Conservation (phyloP, 306 rosid species). For the Cercis canadensis region DNA sequence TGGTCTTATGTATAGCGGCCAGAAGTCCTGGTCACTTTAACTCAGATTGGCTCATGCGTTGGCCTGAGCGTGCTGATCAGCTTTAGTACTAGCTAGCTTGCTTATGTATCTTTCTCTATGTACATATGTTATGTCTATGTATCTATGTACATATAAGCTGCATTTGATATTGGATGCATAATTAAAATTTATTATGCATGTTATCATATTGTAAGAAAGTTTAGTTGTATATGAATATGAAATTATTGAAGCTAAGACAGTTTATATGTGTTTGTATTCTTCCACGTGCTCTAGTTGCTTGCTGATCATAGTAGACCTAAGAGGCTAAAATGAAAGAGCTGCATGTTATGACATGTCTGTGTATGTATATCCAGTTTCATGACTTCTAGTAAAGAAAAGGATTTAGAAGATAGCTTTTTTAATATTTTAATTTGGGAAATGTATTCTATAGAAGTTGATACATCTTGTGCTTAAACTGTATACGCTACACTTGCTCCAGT, state of each 20-base stretch:
- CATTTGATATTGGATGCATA: neutral
- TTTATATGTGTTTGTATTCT: too few species aligned
- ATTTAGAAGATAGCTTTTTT: neutral
- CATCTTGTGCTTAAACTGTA: too few species aligned
- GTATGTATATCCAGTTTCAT: neutral
- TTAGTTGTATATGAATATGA: neutral
- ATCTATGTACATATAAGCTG: neutral
- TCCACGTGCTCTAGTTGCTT: too few species aligned
- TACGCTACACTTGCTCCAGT: too few species aligned
- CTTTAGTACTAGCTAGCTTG: too few species aligned
- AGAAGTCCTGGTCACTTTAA: conserved; percentile 21
- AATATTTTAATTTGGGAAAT: too few species aligned
- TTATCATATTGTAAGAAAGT: neutral
- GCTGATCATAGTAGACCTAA: too few species aligned
- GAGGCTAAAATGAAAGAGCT: too few species aligned
- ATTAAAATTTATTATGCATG: neutral
- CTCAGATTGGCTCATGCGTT: conserved; percentile 11
- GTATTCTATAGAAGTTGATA: too few species aligned
- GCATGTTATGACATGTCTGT: too few species aligned
- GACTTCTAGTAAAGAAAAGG: neutral
- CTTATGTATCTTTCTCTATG: too few species aligned
- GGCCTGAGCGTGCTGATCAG: conserved; percentile 6
- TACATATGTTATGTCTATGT: neutral
- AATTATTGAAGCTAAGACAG: conserved; percentile 10
- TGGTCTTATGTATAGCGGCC: too few species aligned